phyloP scores from a whole-genome alignment of 164 flowering plant species.

The Vitis rotundifolia region DNA sequence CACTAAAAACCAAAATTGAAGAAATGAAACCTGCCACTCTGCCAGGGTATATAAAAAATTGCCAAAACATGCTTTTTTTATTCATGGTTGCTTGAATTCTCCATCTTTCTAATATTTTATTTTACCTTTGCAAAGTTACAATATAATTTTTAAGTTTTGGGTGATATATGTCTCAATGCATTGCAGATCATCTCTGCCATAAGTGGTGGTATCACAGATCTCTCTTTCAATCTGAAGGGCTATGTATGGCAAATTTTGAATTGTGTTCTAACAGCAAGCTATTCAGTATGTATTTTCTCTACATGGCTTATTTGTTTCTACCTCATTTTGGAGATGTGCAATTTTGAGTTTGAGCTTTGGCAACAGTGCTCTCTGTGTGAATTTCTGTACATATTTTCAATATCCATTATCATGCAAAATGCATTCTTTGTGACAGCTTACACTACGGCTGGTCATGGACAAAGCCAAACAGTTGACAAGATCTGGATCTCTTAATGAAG shows the following conservation, averaged over 20 bases:
- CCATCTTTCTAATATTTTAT: background rate
- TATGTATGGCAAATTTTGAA: slow-evolving; percentile 74
- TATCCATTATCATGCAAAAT: background rate
- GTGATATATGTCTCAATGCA: background rate
- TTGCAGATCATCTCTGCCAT: slow-evolving; percentile 80
- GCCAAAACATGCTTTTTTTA: background rate
- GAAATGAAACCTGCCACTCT: too few species aligned
- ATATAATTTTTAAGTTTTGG: background rate
- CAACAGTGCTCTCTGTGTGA: background rate
- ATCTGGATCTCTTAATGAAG: slow-evolving; percentile 80
- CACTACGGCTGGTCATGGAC: slow-evolving; percentile 71
- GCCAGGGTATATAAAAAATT: too few species aligned
- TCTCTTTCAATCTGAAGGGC: slow-evolving; percentile 64
- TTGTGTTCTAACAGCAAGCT: slow-evolving; percentile 78
- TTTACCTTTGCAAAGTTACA: background rate
- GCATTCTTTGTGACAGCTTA: slow-evolving; percentile 52
- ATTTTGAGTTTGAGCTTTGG: background rate
- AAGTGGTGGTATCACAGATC: slow-evolving; percentile 74
- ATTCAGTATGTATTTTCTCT: slow-evolving; percentile 55
- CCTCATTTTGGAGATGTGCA: slow-evolving; percentile 1
- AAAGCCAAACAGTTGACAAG: slow-evolving; percentile 62
- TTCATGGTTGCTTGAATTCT: background rate
- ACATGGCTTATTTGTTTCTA: background rate
- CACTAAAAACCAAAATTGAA: too few species aligned
- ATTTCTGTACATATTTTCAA: background rate